Evolutionary conservation across 345 rosid species (phyloP).

Genomic region (Ceriops decandra): DNA sequence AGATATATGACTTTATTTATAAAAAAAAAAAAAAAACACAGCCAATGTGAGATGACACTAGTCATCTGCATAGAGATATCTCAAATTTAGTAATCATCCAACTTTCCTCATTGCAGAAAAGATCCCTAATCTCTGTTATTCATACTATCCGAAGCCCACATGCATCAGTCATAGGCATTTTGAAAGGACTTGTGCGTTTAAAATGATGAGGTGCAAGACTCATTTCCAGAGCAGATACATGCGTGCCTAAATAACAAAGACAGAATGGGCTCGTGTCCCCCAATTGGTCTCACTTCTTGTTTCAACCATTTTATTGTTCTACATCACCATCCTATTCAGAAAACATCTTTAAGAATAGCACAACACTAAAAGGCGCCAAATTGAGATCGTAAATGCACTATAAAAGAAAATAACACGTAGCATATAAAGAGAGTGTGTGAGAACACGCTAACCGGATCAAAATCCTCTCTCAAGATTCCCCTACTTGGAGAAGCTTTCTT

Average conservation of each 20-base stretch:
- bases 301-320: not conserved
- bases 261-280: not conserved
- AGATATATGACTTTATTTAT: no score
- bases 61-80: no score
- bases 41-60: no score
- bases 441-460: constrained; percentile 59
- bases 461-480: constrained; percentile 82
- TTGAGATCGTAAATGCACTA: not conserved
- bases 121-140: no score
- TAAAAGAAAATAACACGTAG: not conserved
- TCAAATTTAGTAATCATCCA: no score
- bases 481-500: constrained; percentile 97
- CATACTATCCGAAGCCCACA: no score
- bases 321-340: not conserved
- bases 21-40: no score
- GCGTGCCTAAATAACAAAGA: not conserved
- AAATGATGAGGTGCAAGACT: not conserved
- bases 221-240: not conserved
- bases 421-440: not conserved
- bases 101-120: no score
- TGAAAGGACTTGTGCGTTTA: not conserved
- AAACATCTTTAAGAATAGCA: not conserved
- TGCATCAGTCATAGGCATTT: not conserved
- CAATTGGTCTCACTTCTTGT: no score
- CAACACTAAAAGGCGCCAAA: not conserved